Base-by-base conservation (phyloP, 805 yeast genomes). In the Pichia pseudocactophila region DNA sequence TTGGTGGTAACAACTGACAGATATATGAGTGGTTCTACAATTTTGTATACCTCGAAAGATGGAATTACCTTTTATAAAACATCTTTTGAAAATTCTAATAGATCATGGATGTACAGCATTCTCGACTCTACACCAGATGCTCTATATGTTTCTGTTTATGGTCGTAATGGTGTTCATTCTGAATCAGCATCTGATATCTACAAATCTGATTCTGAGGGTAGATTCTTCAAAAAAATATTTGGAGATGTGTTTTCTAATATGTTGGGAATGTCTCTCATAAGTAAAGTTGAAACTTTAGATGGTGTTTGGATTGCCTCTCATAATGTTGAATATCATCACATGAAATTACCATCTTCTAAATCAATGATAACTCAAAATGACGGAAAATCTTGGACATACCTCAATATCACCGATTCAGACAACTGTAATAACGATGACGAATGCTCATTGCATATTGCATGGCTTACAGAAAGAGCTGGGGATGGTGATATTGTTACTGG, bases 191-290 rank as follows among this genome's bases (percentile, higher is more conserved):
- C 71, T 1, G 66, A 69, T 12, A 42, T 76, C 8, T 73, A 68
- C 48, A 56, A 68, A n/a, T 72, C 80, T 5, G 80, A 78, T 49
- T 77, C 84, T 3, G 59, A 74, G 11, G 86, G 88, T 1, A 57
- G 74, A 27, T 66, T 62, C 41, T 80, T 75, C 55, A 65, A 66
- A 35, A 58, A 72, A n/a, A 44, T 57, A 9, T 53, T 75, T 26
- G 69, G 67, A 10, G 58, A 66, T 30, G 63, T 71, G 11, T 55
- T 62, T 34, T 66, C 65, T 18, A 59, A 61, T 33, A 43, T 50
- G 12, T 49, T 59, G 17, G 75, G 73, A 8, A 57, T 66, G 36
- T 63, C 69, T 20, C 56, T 61, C 16, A 56, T 72, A 16, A 65
- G 65, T 30, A 71, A 70, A 47, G 65, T 78, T 16, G 66, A 70